Evolutionary conservation across 306 rosid species (phyloP).

Genomic region (Ammopiptanthus mongolicus): DNA sequence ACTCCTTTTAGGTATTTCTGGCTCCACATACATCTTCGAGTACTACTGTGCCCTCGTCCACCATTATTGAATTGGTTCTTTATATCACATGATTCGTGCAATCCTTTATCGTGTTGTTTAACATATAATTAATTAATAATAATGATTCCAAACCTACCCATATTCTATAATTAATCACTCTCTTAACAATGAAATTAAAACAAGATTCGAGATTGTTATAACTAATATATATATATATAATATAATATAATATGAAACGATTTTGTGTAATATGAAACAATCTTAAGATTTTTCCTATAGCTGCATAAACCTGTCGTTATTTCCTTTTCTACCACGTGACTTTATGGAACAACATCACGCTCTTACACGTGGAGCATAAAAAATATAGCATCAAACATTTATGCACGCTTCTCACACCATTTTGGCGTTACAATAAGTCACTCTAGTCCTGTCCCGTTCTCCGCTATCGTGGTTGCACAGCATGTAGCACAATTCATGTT

Average conservation of each 20-base stretch:
- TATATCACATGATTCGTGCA: background rate
- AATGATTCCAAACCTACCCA: background rate
- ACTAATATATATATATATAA: too few relatives aligned
- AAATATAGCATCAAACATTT: background rate
- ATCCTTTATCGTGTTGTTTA: background rate
- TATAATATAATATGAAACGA: too few relatives aligned
- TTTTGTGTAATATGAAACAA: background rate
- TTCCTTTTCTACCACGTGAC: background rate
- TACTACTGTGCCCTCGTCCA: background rate
- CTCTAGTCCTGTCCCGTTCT: background rate
- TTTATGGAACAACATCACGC: background rate
- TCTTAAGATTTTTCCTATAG: background rate
- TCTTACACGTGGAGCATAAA: conserved; percentile 7
- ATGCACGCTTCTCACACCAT: conserved; percentile 30
- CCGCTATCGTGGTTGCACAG: background rate
- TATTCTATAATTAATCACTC: background rate
- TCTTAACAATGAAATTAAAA: background rate
- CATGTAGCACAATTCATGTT: too few relatives aligned
- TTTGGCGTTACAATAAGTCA: background rate
- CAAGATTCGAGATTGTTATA: background rate
- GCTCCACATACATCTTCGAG: background rate
- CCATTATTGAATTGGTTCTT: background rate
- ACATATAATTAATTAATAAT: background rate
- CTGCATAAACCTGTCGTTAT: background rate
- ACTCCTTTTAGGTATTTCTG: background rate